Conservation (phyloP, 1,139 yeast genomes). For the Pneumocystis murina region DNA sequence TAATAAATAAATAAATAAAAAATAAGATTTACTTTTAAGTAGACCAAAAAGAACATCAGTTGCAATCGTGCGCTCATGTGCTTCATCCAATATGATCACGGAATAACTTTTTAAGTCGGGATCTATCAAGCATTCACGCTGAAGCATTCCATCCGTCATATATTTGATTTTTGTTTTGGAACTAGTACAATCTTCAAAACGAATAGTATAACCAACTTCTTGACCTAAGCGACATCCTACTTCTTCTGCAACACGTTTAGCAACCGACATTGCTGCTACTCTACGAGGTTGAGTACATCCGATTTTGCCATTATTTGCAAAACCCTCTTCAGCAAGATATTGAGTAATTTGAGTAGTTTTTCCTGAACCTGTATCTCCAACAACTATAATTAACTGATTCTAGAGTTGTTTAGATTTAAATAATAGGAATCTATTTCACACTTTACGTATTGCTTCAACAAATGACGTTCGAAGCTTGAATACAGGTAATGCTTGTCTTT, state of each 20-base stretch:
- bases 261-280: conserved; percentile 89
- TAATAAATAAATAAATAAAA: not conserved
- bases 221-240: conserved; percentile 55
- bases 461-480: conserved; percentile 45
- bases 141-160: conserved; percentile 93
- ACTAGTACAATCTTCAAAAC: conserved; percentile 69
- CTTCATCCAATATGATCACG: conserved; percentile 83
- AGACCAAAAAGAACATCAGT: conserved; percentile 86
- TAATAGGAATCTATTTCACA: not conserved
- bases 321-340: conserved; percentile 65
- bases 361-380: conserved; percentile 97
- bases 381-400: conserved; percentile 69
- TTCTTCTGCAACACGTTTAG: conserved; percentile 77
- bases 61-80: conserved; percentile 88
- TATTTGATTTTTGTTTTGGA: conserved; percentile 56
- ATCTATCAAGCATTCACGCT: conserved; percentile 66
- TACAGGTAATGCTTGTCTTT: conserved; percentile 60
- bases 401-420: not conserved
- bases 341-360: conserved; percentile 90
- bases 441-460: conserved; percentile 37
- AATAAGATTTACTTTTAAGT: conserved; percentile 31
- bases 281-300: conserved; percentile 94
- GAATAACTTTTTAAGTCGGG: conserved; percentile 60
- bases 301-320: conserved; percentile 41
- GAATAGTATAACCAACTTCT: conserved; percentile 72